Base-by-base conservation (phyloP, 2,329 filamentous ascomycete genomes). In the Talaromyces sp. region DNA sequence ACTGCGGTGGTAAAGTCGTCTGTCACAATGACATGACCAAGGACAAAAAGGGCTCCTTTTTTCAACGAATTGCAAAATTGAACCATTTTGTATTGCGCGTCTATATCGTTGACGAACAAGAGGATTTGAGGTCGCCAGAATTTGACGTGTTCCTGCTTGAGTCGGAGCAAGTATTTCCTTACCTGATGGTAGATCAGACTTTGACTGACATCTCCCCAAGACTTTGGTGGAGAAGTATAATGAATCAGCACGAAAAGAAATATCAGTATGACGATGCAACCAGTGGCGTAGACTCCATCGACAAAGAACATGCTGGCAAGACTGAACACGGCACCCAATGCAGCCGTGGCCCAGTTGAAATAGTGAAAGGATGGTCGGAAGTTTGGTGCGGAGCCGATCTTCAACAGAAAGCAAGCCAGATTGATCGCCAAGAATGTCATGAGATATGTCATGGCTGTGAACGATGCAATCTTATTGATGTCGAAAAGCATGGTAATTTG, bases 391-490 rank as follows among this genome's bases (percentile, higher is more conserved):
- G 92, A 93, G 1, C 91, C 89, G 62, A 96, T 88, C 73, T 93
- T 93, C 61, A 96, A 82, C 1, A 96, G 79, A 69, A 96, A 96
- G 68, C 91, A 96, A 6, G 92, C 92, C 8, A 96, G 77, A 67
- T 96, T 96, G 76, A 91, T 95, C 44, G 93, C 90, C 58, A 96
- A 84, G 70, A 96, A 96, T 0, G 92, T 96, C 88, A 96, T 93
- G 70, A 95, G 85, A 72, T 95, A 96, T 16, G 90, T 90, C 90
- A 96, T 96, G 1, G 92, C 93, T 52, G 96, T 91, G 63, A 96
- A 87, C 0, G 91, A 93, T 5, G 92, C 92, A 69, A 96, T 96
- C 71, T 91, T 89, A 72, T 96, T 95, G 67, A 96, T 84, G 70
- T 96, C 87, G 50, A 90, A 89, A 58, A 96, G 83, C 76, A 96